Conservation (phyloP, 805 yeast species). For the Pichia kluyveri region DNA sequence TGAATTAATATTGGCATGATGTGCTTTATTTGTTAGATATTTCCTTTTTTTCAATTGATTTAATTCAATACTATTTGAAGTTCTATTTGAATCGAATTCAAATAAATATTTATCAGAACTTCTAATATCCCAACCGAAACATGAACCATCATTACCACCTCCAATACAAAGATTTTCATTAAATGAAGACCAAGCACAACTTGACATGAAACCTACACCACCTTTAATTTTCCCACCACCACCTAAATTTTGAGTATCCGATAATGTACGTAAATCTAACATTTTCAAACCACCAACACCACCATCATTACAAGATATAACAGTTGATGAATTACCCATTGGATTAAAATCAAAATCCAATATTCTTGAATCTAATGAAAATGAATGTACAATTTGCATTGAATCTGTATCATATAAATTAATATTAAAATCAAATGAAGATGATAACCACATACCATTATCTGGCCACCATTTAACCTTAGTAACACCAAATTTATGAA, state of each 20-base stretch:
- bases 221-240: conserved; percentile 24
- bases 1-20: conserved; percentile 72
- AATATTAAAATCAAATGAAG: conserved; percentile 70
- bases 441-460: conserved; percentile 74
- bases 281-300: conserved; percentile 35
- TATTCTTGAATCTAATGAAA: conserved; percentile 52
- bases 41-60: background rate
- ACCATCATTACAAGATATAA: conserved; percentile 65
- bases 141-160: conserved; percentile 77
- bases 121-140: conserved; percentile 80
- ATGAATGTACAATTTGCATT: conserved; percentile 57
- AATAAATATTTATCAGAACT: conserved; percentile 55
- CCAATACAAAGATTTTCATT: conserved; percentile 55
- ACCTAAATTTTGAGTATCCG: conserved; percentile 61
- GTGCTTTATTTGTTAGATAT: conserved; percentile 42
- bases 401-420: conserved; percentile 75
- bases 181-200: conserved; percentile 57
- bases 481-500: conserved; percentile 69
- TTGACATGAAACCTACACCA: conserved; percentile 23
- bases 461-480: conserved; percentile 88
- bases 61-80: conserved; percentile 13
- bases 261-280: conserved; percentile 63
- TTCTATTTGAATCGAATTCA: conserved; percentile 42
- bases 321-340: conserved; percentile 34
- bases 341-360: conserved; percentile 58